A percentile compares a stretch with the other conserved stretches of the same genome.
Evolutionary conservation across 305 asterid genomes (phyloP).

Genomic region (Fraxinus velutina): DNA sequence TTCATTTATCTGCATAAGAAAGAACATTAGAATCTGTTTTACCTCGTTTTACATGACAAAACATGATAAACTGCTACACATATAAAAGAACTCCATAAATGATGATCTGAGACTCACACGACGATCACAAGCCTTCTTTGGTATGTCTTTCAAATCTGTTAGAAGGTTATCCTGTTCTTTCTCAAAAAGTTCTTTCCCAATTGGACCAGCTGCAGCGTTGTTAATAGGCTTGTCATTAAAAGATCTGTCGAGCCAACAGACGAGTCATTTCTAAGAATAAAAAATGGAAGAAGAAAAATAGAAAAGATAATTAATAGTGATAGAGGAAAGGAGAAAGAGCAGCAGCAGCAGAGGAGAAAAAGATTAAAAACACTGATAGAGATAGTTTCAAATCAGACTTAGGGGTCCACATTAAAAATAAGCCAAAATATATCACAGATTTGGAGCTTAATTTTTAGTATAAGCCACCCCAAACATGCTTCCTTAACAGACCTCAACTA

Average conservation of each 20-base stretch:
- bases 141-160: constrained; percentile 70
- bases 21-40: not conserved
- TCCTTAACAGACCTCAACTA: not conserved
- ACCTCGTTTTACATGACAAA: not conserved
- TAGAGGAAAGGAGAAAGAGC: not conserved
- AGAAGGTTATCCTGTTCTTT: constrained; percentile 92
- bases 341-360: not conserved
- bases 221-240: constrained; percentile 87
- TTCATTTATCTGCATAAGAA: constrained; percentile 66
- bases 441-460: not conserved
- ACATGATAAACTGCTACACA: not conserved
- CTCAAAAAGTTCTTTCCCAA: constrained; percentile 83
- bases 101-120: constrained; percentile 51
- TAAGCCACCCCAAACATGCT: not conserved
- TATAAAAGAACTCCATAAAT: not conserved
- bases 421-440: not conserved
- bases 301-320: not conserved
- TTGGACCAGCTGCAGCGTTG: constrained; percentile 66
- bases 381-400: not conserved
- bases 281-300: not conserved
- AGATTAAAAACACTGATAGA: not conserved
- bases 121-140: constrained; percentile 96
- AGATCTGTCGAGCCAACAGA: constrained; percentile 43
- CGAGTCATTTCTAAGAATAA: not conserved
- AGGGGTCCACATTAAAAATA: not conserved